A percentile compares a stretch with the other conserved stretches of the same genome.
These are phyloP conservation scores for Piromyces finnis DNA, from an alignment of 192 early-diverging fungal species.

Conservation along the genomic window DNA sequence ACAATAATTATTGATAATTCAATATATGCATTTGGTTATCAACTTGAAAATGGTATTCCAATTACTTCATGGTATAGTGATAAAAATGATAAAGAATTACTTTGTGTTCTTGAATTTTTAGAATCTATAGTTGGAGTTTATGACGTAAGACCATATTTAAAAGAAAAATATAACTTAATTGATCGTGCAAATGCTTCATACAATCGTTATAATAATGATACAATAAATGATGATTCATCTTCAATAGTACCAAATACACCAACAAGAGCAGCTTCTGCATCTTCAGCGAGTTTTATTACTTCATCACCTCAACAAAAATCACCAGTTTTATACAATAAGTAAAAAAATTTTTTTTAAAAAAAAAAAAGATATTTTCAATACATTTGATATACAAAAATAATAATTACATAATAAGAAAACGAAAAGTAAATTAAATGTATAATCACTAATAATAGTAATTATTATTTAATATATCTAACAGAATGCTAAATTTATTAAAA, in stretches of 20 bases:
- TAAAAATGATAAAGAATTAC: slow-evolving; percentile 38
- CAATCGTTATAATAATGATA: not conserved
- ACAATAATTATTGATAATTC: slow-evolving; percentile 53
- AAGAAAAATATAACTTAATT: not conserved
- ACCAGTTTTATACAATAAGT: not conserved
- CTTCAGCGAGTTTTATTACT: not conserved
- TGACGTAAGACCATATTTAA: slow-evolving; percentile 27
- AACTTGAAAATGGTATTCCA: slow-evolving; percentile 26
- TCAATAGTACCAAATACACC: not conserved
- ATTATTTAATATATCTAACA: no score
- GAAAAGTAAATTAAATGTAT: no score
- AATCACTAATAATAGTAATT: no score
- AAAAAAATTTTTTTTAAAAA: not conserved
- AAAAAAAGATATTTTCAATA: no score
- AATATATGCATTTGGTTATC: slow-evolving; percentile 56
- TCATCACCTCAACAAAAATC: not conserved
- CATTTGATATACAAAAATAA: no score
- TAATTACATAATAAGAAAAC: no score
- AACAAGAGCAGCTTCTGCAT: not conserved
- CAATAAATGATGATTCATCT: not conserved
- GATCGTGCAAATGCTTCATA: not conserved
- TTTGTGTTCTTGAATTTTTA: slow-evolving; percentile 36
- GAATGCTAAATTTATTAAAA: no score
- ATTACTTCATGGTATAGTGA: slow-evolving; percentile 60
- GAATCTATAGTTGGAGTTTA: slow-evolving; percentile 32